Evolutionary conservation across 805 yeast genomes (phyloP), one percentile per base, ranked within the genome.

Genomic region (Kodamaea neixiangensis): DNA sequence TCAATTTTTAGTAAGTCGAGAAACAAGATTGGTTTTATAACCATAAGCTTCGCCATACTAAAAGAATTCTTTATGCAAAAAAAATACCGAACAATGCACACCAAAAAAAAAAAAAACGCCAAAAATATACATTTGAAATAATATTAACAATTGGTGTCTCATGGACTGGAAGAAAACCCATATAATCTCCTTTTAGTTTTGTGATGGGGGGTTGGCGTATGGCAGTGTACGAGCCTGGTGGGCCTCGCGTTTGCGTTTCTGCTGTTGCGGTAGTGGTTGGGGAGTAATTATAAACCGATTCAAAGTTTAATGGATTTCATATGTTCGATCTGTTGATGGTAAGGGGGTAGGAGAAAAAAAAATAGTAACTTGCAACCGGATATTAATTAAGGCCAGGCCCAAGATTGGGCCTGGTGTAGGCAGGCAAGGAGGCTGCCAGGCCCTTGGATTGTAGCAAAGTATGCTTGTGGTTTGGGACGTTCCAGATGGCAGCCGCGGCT

Each of bases 61-160:
- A 19, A 29, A 47, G 34, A 39, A 39, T 38, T 42, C 38, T 40
- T 13, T 13, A 25, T 25, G 31, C 31, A 25, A 21, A 22, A 37
- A 41, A 38, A 40, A 47, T 40, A 37, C 39, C 41, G 19, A 40
- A 47, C 19, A 29, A 35, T 22, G 34, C 17, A 47, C 49, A 47
- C 43, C 43, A 46, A 46, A 44, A 44, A 25, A 25, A n/a, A 25
- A 25, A 35, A 31, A 31, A 46, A 46, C 21, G 46, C 47, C 19
- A 37, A 46, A 38, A 40, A 22, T 22, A 22, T 22, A 42, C 15
- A 42, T 18, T 17, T 31, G 29, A 42, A 42, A 42, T 42, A 42
- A 42, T 22, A 42, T 17, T 31, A 22, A 42, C 45, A 18, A 22
- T 42, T 42, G 45, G 45, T 42, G 45, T 42, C 45, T 42, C 11